Conservation (phyloP, 164 flowering plant genomes). For the Vitis riparia region DNA sequence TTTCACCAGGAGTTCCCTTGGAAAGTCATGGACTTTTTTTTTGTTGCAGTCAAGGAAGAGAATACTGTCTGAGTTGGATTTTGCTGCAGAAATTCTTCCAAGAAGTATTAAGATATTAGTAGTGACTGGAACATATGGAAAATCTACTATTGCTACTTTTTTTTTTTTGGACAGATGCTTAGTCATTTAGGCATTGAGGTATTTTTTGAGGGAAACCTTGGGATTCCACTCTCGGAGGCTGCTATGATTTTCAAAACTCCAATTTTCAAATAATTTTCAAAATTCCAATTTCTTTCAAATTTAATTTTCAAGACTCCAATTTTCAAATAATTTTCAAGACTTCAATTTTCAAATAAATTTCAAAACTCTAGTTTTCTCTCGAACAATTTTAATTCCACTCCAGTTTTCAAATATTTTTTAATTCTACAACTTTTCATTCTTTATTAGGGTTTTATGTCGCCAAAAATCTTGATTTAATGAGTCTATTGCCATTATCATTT, state of each 20-base stretch:
- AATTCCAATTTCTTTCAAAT: too few species aligned
- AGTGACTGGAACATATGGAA: slow-evolving; percentile 51
- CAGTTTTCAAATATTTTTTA: too few species aligned
- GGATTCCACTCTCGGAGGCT: slow-evolving; percentile 45
- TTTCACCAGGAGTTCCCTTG: slow-evolving; percentile 44
- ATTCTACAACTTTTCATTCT: too few species aligned
- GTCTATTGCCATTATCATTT: too few species aligned
- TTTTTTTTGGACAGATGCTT: slow-evolving; percentile 32
- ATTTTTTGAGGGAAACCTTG: slow-evolving; percentile 50
- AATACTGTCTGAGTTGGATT: slow-evolving; percentile 46
- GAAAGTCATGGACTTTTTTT: slow-evolving; percentile 33
- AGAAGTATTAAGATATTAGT: slow-evolving; percentile 31
- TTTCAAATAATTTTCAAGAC: too few species aligned
- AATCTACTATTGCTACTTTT: slow-evolving; percentile 36
- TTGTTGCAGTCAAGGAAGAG: slow-evolving; percentile 34
- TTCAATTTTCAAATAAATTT: too few species aligned
- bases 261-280: too few species aligned
- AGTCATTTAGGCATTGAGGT: slow-evolving; percentile 28
- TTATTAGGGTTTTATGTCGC: too few species aligned
- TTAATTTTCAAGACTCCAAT: too few species aligned
- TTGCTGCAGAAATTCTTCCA: slow-evolving; percentile 46
- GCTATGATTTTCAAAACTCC: slow-evolving; percentile 8
- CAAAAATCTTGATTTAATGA: too few species aligned
- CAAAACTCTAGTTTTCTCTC: too few species aligned
- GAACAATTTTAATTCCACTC: too few species aligned